Base-by-base conservation (phyloP, 2,329 filamentous ascomycete genomes). In the Alternaria sp. region DNA sequence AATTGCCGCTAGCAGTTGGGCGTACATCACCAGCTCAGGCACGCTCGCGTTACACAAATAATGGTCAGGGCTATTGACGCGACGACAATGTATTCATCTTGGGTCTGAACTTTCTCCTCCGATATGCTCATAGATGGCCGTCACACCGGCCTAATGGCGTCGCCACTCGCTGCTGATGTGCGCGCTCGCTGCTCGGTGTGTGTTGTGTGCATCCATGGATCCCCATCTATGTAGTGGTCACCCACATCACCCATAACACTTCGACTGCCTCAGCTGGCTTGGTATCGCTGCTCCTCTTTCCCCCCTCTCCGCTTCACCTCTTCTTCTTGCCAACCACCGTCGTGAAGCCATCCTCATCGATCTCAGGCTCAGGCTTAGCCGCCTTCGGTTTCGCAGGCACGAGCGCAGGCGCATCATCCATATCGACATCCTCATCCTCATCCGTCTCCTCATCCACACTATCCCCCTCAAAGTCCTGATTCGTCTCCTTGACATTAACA, bases 401-500 rank as follows among this genome's bases (percentile, higher is more conserved):
- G 37, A 80, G 64, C 53, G 73, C 66, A 28, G 79, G 79, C 60
- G 75, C 78, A 66, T 81, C 78, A 2, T 61, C 69, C 79, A 81
- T 81, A 3, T 79, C 76, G 6, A 75, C 73, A 5, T 79, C 76
- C 9, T 75, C 75, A 20, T 76, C 45, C 82, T 84, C 50, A 82
- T 85, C 58, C 81, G 84, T 59, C 82, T 90, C 88, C 41, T 84
- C 84, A 67, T 87, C 85, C 76, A 80, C 78, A 57, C 76, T 79
- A 41, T 79, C 76, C 75, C 73, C 76, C 14, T 78, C 76, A 2
- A 56, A 75, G 7, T 78, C 75, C 54, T 87, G 87, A 62, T 88
- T 87, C 26, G 85, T 87, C 66, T 91, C 89, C 63, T 86, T 84
- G 61, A 87, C 86, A 51, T 75, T 74, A 8, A 81, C 74, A 55